Percentiles rank a stretch among this genome's conserved stretches.
Conservation (phyloP, 345 rosid genomes). For the Microthlaspi erraticum region DNA sequence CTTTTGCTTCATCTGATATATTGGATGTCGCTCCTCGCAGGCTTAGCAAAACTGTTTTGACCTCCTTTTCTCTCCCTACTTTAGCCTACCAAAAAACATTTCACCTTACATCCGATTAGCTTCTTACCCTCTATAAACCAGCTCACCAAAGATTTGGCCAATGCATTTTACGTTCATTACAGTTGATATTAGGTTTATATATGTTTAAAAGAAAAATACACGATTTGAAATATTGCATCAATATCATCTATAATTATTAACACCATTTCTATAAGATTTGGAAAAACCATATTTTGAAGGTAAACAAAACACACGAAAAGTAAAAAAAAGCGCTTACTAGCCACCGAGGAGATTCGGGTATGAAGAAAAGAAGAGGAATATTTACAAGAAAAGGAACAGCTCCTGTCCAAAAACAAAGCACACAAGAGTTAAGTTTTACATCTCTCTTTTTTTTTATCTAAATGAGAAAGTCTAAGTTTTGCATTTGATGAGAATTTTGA, state of each 20-base stretch:
- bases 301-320: neutral
- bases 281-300: too few species aligned
- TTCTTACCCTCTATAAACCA: too few species aligned
- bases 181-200: too few species aligned
- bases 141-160: neutral
- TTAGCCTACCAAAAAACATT: constrained; percentile 31
- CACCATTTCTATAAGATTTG: too few species aligned
- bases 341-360: constrained; percentile 44
- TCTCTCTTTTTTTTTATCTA: constrained; percentile 3
- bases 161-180: neutral
- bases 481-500: neutral
- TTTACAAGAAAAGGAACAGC: constrained; percentile 24
- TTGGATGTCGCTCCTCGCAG: constrained; percentile 35
- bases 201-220: too few species aligned
- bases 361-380: constrained; percentile 42
- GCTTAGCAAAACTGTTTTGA: constrained; percentile 29
- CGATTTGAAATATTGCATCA: too few species aligned
- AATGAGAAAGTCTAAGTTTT: neutral
- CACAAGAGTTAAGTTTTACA: neutral
- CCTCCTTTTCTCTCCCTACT: constrained; percentile 40
- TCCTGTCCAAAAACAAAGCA: constrained; percentile 20
- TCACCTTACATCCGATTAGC: too few species aligned
- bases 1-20: constrained; percentile 36
- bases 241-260: too few species aligned
- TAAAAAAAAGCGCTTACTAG: constrained; percentile 18